phyloP scores from a whole-genome alignment of 2,329 filamentous ascomycete genomes.

The Calonectria montana region DNA sequence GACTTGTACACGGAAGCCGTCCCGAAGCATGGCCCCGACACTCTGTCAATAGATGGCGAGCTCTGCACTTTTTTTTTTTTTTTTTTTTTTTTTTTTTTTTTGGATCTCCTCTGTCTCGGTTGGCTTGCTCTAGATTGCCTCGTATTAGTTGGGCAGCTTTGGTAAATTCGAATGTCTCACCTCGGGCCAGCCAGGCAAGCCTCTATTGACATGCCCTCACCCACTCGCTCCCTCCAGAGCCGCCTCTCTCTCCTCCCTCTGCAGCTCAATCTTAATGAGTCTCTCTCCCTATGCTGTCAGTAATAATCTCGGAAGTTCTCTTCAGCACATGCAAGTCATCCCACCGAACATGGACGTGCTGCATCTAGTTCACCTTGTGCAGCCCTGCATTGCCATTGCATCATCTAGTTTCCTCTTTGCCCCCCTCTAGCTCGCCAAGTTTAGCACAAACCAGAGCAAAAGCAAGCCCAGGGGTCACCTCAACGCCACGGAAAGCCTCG shows the following conservation, averaged over 20 bases:
- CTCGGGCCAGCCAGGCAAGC: neutral
- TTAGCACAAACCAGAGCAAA: constrained; percentile 22
- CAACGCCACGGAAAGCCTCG: neutral
- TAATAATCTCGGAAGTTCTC: neutral
- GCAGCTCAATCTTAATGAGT: neutral
- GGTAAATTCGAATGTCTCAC: constrained; percentile 4
- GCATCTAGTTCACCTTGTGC: neutral
- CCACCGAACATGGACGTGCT: neutral
- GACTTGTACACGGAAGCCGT: neutral
- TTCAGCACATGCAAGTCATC: constrained; percentile 4
- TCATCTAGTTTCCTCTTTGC: neutral
- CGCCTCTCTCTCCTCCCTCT: neutral
- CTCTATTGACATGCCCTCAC: neutral
- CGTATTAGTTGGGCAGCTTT: neutral
- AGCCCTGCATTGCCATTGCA: neutral
- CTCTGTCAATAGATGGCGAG: neutral
- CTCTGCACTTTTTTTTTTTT: neutral
- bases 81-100: neutral
- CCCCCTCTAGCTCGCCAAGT: neutral
- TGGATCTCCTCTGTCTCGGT: neutral
- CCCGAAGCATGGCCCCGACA: neutral
- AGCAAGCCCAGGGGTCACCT: constrained; percentile 10
- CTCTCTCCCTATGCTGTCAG: neutral
- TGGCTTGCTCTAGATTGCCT: constrained; percentile 2
- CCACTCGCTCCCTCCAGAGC: neutral